Percentiles rank a stretch among this genome's conserved stretches.
These are phyloP conservation scores for Trypanosomatidae sp. DNA, from an alignment of 208 protist genomes.

Conservation along the genomic window DNA sequence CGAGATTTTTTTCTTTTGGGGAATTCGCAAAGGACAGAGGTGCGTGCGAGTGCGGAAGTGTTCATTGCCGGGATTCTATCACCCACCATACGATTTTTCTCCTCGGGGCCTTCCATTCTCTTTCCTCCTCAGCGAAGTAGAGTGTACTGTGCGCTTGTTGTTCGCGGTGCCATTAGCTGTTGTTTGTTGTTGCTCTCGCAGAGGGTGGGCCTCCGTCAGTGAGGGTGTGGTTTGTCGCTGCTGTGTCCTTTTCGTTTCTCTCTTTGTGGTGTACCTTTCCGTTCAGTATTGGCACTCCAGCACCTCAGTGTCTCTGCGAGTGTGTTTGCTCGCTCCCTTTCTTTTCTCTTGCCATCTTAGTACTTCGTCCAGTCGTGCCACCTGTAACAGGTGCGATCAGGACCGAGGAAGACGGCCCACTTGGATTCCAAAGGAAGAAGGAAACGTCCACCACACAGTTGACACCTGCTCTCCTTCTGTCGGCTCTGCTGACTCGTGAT, in stretches of 20 bases:
- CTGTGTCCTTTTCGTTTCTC: not conserved
- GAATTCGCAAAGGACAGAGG: not conserved
- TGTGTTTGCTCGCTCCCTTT: not conserved
- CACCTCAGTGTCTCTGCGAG: not conserved
- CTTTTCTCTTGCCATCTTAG: not conserved
- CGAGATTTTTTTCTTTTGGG: not conserved
- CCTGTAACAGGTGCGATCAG: not conserved
- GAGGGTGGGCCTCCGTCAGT: not conserved
- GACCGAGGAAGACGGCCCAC: not conserved
- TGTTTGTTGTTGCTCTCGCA: not conserved
- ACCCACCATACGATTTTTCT: not conserved
- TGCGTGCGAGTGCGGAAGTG: not conserved
- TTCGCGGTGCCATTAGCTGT: not conserved
- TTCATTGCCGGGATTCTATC: not conserved
- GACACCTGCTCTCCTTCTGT: not conserved
- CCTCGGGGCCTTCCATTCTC: not conserved
- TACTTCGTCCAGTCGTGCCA: not conserved
- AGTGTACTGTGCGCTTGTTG: not conserved
- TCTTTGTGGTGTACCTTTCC: not conserved
- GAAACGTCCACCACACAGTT: not conserved
- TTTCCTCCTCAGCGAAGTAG: not conserved
- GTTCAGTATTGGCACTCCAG: not conserved
- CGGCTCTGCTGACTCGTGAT: not conserved
- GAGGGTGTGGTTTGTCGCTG: not conserved
- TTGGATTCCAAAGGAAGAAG: not conserved